Evolutionary conservation across 129 eudicot species (phyloP).

Genomic region (Flaveria trinervia): DNA sequence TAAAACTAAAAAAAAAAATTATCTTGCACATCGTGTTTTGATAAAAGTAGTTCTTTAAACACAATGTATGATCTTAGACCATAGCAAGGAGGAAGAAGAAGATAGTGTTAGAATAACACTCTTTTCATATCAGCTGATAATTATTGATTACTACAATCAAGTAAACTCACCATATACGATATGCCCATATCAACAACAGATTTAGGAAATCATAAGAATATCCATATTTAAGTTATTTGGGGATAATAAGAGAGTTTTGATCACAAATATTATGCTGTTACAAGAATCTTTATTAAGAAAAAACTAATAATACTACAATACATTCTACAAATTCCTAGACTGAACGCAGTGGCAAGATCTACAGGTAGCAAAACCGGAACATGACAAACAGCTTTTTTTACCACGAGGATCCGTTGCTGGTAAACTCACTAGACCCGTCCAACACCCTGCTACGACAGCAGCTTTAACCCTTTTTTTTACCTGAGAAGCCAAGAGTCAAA

Average conservation of each 20-base stretch:
- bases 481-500: not conserved
- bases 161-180: not conserved
- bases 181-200: not conserved
- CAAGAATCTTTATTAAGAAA: slow-evolving; percentile 36
- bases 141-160: not conserved
- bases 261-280: slow-evolving; percentile 25
- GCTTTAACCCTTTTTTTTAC: slow-evolving; percentile 38
- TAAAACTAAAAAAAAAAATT: not conserved
- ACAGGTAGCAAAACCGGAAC: slow-evolving; percentile 2
- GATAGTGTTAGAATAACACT: not conserved
- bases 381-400: not conserved
- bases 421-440: too few relatives aligned
- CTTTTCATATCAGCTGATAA: not conserved
- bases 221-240: not conserved
- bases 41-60: not conserved
- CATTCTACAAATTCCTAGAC: slow-evolving; percentile 26
- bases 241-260: not conserved
- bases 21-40: not conserved
- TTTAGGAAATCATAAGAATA: not conserved
- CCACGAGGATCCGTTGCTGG: too few relatives aligned
- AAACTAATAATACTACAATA: slow-evolving; percentile 20
- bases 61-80: not conserved
- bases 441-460: not conserved
- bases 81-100: too few relatives aligned
- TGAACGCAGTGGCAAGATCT: slow-evolving; percentile 10